Evolutionary conservation across 768 basidiomycete genomes (phyloP).

Genomic region (Lanmaoa pseudosensibilis): DNA sequence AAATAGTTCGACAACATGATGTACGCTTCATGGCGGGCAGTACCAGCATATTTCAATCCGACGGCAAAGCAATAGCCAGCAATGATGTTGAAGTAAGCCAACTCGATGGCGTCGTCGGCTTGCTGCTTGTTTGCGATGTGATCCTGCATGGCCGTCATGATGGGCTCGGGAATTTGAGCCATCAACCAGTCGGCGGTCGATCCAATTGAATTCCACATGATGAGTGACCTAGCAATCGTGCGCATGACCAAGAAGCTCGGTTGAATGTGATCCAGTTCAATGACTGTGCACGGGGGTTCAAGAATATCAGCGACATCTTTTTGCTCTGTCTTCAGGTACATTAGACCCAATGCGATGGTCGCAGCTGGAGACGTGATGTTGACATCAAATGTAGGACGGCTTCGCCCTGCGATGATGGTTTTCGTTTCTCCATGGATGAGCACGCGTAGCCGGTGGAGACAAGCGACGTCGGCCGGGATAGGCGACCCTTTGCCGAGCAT

Average conservation of each 20-base stretch:
- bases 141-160: slow-evolving; percentile 59
- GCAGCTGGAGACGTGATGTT: slow-evolving; percentile 92
- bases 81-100: slow-evolving; percentile 90
- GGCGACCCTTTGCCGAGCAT: slow-evolving; percentile 87
- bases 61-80: slow-evolving; percentile 91
- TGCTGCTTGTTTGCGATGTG: slow-evolving; percentile 43
- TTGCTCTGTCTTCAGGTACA: slow-evolving; percentile 86
- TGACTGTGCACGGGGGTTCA: slow-evolving; percentile 75
- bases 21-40: slow-evolving; percentile 88
- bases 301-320: slow-evolving; percentile 86
- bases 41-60: slow-evolving; percentile 92
- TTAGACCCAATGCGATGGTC: slow-evolving; percentile 84
- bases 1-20: slow-evolving; percentile 77
- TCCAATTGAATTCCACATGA: slow-evolving; percentile 81
- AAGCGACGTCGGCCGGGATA: slow-evolving; percentile 72
- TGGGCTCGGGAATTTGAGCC: slow-evolving; percentile 66
- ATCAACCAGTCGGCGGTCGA: slow-evolving; percentile 75
- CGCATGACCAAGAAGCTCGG: slow-evolving; percentile 85
- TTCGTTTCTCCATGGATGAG: slow-evolving; percentile 74
- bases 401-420: slow-evolving; percentile 36
- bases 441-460: slow-evolving; percentile 67
- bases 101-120: slow-evolving; percentile 71
- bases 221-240: slow-evolving; percentile 71
- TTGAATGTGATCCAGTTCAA: slow-evolving; percentile 81
- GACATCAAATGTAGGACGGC: slow-evolving; percentile 65